These are phyloP conservation scores for Aeminium ludgeri DNA, from an alignment of 495 filamentous ascomycete species.

Conservation along the genomic window DNA sequence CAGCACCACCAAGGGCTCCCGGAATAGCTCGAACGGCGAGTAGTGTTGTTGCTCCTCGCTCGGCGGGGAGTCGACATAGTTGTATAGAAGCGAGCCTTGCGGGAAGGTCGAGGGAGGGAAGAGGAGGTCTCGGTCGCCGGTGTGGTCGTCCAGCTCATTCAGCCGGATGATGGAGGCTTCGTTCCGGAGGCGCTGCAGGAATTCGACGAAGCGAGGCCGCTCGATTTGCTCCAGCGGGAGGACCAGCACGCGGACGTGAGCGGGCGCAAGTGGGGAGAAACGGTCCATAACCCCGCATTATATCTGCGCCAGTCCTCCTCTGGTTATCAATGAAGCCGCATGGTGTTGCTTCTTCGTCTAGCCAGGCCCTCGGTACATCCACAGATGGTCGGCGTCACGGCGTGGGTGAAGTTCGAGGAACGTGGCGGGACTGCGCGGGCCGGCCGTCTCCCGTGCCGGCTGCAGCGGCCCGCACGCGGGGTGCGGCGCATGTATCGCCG, in stretches of 20 bases:
- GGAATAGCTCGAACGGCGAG: slow-evolving; percentile 68
- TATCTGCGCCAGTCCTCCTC: no score
- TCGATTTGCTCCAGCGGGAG: slow-evolving; percentile 76
- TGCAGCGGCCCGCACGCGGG: no score
- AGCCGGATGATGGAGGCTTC: slow-evolving; percentile 70
- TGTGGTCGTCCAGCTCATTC: slow-evolving; percentile 80
- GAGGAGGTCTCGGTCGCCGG: slow-evolving; percentile 82
- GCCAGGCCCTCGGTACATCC: no score
- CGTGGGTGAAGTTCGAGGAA: no score
- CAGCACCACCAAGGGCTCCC: slow-evolving; percentile 64
- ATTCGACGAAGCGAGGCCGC: slow-evolving; percentile 59
- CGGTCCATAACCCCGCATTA: slow-evolving; percentile 51
- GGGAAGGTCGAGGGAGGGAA: slow-evolving; percentile 91
- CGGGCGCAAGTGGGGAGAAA: slow-evolving; percentile 74
- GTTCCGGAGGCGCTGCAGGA: slow-evolving; percentile 57
- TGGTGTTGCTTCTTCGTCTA: no score
- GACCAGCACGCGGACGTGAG: slow-evolving; percentile 66
- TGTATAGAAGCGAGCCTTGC: slow-evolving; percentile 73
- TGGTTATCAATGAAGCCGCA: no score
- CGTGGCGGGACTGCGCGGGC: no score
- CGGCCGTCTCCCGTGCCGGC: no score
- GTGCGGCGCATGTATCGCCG: no score
- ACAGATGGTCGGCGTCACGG: no score
- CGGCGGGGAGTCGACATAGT: slow-evolving; percentile 62
- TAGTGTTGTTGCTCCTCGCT: slow-evolving; percentile 39